Base-by-base conservation (phyloP, 306 rosid genomes). In the Vicia villosa region DNA sequence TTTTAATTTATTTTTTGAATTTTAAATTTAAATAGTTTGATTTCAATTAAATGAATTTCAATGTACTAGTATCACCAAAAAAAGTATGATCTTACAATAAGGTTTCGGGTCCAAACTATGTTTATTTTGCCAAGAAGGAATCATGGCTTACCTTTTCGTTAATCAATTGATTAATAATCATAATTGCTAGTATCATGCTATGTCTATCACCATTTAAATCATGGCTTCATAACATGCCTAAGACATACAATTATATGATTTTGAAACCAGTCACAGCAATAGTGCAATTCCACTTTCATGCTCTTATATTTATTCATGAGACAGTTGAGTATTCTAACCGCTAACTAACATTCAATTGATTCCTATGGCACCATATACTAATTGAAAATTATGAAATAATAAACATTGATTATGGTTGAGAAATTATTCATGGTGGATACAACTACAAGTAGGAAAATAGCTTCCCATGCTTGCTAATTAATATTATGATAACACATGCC, bases 201-300 rank as follows among this genome's bases (percentile, higher is more conserved):
- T 74, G 77, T 73, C 78, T 78, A 79, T 78, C 68, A 80, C 79
- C 26, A 71, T 74, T 46, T 54, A 47, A 73, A 79, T 76, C 19
- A 75, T 72, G 70, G 63, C 70, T 81, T 74, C 88, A 76, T 81
- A 74, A 86, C 97, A 88, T 86, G 95, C 95, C 63, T 74, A 70
- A 74, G 77, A 73, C 80, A 80, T 75, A 74, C 74, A 70, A 80
- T 73, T 74, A 74, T 76, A 65, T 73, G 64, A 69, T 49, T n/a
- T 58, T 67, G 68, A 47, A 67, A 69, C 66, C 20, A 32, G 20
- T 47, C 66, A 41, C 74, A 14, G 1, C 46, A 69, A 74, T 62
- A 62, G 68, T 74, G 63, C 50, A 58, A 70, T 38, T 63, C 71
- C 78, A 42, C 68, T 76, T 26, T 8, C 58, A 32, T 11, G 32